Percentiles rank a stretch among this genome's conserved stretches.
Evolutionary conservation across 2,329 filamentous ascomycete species (phyloP).

Genomic region (Epichloe sibirici): DNA sequence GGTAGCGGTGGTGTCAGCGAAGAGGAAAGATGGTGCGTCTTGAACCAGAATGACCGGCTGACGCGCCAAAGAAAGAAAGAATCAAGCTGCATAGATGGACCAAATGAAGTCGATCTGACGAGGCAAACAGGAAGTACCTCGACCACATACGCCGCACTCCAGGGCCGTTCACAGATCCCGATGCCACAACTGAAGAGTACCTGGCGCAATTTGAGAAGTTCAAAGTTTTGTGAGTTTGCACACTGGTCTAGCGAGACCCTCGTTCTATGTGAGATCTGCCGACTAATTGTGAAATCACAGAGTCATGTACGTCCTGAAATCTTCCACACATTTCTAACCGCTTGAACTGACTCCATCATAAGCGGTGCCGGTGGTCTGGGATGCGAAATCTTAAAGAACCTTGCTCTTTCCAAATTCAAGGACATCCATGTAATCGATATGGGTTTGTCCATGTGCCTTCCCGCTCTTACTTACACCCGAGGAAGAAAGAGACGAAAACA

Average conservation of each 20-base stretch:
- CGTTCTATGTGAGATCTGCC: neutral
- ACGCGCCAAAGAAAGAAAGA: neutral
- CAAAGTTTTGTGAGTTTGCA: conserved; percentile 56
- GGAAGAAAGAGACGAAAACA: neutral
- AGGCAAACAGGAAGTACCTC: conserved; percentile 58
- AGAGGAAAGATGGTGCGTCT: conserved; percentile 23
- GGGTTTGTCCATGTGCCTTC: conserved; percentile 41
- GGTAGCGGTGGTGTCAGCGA: conserved; percentile 11
- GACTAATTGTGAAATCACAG: conserved; percentile 18
- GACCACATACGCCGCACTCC: conserved; percentile 64
- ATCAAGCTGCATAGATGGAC: neutral
- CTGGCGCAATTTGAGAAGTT: conserved; percentile 50
- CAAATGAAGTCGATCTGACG: neutral
- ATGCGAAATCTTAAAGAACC: conserved; percentile 92
- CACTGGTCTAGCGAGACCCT: neutral
- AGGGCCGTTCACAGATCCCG: conserved; percentile 71
- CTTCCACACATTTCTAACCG: neutral
- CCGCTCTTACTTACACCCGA: neutral
- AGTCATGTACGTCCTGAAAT: conserved; percentile 33
- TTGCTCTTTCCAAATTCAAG: conserved; percentile 90
- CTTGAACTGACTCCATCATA: neutral
- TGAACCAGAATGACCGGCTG: neutral
- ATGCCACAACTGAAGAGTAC: conserved; percentile 37
- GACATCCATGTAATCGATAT: conserved; percentile 99
- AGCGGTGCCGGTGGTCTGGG: conserved; percentile 90